Percentiles rank a stretch among this genome's conserved stretches.
phyloP scores from a whole-genome alignment of 768 basidiomycete species.

The Boletales sp. region DNA sequence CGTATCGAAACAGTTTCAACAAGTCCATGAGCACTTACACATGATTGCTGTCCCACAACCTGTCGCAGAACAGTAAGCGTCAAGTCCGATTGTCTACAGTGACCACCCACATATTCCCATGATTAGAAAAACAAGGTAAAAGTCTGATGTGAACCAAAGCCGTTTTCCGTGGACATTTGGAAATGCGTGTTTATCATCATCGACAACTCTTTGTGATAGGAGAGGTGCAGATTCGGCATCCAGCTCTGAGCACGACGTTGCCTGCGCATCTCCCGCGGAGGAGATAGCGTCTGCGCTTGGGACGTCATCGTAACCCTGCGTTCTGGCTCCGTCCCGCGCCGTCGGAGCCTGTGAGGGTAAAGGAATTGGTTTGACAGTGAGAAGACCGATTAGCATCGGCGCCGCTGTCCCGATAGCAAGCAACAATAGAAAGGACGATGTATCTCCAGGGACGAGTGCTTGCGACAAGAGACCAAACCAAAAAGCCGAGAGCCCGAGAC shows the following conservation, averaged over 20 bases:
- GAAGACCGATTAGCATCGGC: constrained; percentile 74
- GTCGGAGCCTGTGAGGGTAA: constrained; percentile 32
- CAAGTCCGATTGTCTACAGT: not conserved
- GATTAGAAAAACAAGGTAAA: constrained; percentile 59
- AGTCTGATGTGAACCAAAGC: constrained; percentile 52
- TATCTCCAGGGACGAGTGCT: constrained; percentile 69
- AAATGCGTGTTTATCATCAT: constrained; percentile 22
- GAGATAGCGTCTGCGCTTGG: too few relatives aligned
- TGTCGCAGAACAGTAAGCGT: constrained; percentile 18
- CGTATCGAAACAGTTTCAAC: not conserved
- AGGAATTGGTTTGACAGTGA: constrained; percentile 68
- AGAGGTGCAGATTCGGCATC: not conserved
- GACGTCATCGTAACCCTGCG: too few relatives aligned
- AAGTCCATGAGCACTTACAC: constrained; percentile 43
- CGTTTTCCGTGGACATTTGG: constrained; percentile 54
- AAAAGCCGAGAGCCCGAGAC: constrained; percentile 90
- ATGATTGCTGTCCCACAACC: constrained; percentile 75
- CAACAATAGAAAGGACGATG: constrained; percentile 70
- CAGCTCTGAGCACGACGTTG: constrained; percentile 15
- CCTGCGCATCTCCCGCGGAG: too few relatives aligned
- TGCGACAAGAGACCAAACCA: constrained; percentile 79
- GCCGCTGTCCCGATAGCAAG: constrained; percentile 75
- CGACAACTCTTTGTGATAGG: not conserved
- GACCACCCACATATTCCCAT: constrained; percentile 50
- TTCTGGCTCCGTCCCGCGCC: too few relatives aligned